These are phyloP conservation scores for Ammopiptanthus mongolicus DNA, from an alignment of 306 rosid genomes.

Conservation along the genomic window DNA sequence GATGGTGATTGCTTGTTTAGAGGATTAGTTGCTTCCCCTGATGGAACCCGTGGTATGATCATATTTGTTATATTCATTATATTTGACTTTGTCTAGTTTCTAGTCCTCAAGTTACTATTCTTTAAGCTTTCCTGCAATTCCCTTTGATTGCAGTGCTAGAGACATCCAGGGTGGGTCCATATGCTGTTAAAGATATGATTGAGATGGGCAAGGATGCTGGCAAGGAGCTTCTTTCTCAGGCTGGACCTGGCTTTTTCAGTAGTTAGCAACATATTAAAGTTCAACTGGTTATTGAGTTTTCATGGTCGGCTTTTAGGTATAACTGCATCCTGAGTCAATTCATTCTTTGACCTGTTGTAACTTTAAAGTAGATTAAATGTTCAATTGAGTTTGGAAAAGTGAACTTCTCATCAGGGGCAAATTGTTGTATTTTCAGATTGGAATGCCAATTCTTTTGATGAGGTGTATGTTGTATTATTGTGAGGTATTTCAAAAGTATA, in stretches of 20 bases:
- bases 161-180: slow-evolving; percentile 70
- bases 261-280: slow-evolving; percentile 25
- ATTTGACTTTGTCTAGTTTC: background rate
- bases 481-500: too few relatives aligned
- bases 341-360: slow-evolving; percentile 30
- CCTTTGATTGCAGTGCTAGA: slow-evolving; percentile 55
- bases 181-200: slow-evolving; percentile 63
- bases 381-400: slow-evolving; percentile 13
- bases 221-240: slow-evolving; percentile 73
- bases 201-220: slow-evolving; percentile 86
- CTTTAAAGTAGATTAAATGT: background rate
- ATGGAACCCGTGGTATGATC: slow-evolving; percentile 66
- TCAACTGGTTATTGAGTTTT: background rate
- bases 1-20: slow-evolving; percentile 72
- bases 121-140: background rate
- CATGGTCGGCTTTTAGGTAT: background rate
- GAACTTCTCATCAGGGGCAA: slow-evolving; percentile 7
- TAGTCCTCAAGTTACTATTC: background rate
- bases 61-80: slow-evolving; percentile 1
- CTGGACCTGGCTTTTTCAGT: slow-evolving; percentile 77
- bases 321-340: background rate
- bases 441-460: slow-evolving; percentile 21
- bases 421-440: slow-evolving; percentile 17
- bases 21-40: slow-evolving; percentile 87
- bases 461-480: too few relatives aligned